Evolutionary conservation across 106 monocot genomes (phyloP), one percentile per base, ranked within the genome.

Genomic region (Dioscorea alata): DNA sequence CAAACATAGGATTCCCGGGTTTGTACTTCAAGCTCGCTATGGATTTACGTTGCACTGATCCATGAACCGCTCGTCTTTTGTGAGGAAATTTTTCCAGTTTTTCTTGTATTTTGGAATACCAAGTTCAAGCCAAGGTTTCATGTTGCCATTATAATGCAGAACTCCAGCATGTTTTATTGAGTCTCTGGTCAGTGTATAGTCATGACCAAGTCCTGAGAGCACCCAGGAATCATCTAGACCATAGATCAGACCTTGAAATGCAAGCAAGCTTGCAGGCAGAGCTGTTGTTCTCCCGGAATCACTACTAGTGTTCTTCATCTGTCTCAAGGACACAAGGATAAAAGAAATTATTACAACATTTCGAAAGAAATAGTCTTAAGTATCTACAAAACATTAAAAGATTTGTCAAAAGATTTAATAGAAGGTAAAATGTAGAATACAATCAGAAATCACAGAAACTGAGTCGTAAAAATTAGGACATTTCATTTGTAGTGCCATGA

Each of bases 71-170:
- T 85, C 85, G 0, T 79, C 75, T 56, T 74, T 66, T n/a, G 79
- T 75, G 10, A 89, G 82, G 32, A 66, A 89, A 57, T 74, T 89
- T 65, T 69, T 85, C 89, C 89, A 89, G 60, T 77, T 68, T 13
- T 49, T 74, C 63, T 78, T 85, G 74, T 85, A 85, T 31, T 61
- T 67, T 18, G 74, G 82, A 24, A 89, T 85, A 13, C 82, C 85
- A 16, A 85, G 57, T 13, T 89, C 85, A 20, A 89, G 75, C 89
- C 89, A 89, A 23, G 85, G 89, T 64, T 89, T 89, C 89, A 85
- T 85, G 73, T 82, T 80, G 33, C 89, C 89, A 62, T 89, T 83
- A 60, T 80, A 85, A 72, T 89, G 89, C 53, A 89, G 67, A 51
- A 71, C 59, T 8, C 53, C 48, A 24, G 80, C 71, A 59, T 67